phyloP scores from a whole-genome alignment of 257 asterid genomes.

The Knoxia roxburghii region DNA sequence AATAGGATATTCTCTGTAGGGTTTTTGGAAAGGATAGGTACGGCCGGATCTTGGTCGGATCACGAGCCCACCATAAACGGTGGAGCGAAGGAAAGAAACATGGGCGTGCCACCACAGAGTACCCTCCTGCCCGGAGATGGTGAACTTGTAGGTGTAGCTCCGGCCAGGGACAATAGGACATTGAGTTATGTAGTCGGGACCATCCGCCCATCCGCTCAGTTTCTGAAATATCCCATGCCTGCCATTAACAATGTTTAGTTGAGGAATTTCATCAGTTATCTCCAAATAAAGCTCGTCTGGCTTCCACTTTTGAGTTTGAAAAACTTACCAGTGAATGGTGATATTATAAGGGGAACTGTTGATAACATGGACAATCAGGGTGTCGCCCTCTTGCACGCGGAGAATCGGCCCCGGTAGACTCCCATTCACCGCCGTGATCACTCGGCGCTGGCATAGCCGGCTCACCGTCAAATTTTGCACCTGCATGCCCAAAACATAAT shows the following conservation, averaged over 20 bases:
- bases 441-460: constrained; percentile 44
- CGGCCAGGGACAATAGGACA: constrained; percentile 64
- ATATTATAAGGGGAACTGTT: constrained; percentile 57
- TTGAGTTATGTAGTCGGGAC: constrained; percentile 57
- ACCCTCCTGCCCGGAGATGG: constrained; percentile 53
- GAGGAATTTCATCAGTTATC: too few species aligned
- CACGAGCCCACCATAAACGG: constrained; percentile 59
- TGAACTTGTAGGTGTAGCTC: constrained; percentile 55
- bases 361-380: constrained; percentile 46
- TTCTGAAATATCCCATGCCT: constrained; percentile 76
- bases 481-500: constrained; percentile 25
- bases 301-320: background rate
- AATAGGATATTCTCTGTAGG: constrained; percentile 57
- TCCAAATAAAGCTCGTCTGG: background rate
- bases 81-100: constrained; percentile 50
- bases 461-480: constrained; percentile 47
- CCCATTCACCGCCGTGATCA: constrained; percentile 62
- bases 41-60: constrained; percentile 57
- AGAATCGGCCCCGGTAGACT: constrained; percentile 62
- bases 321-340: constrained; percentile 57
- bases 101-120: constrained; percentile 96
- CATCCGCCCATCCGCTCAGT: constrained; percentile 70
- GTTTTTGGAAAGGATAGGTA: constrained; percentile 58
- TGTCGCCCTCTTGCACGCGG: constrained; percentile 56
- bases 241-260: background rate